Evolutionary conservation across 495 filamentous ascomycete species (phyloP).

Genomic region (Aspergillus sparsus): DNA sequence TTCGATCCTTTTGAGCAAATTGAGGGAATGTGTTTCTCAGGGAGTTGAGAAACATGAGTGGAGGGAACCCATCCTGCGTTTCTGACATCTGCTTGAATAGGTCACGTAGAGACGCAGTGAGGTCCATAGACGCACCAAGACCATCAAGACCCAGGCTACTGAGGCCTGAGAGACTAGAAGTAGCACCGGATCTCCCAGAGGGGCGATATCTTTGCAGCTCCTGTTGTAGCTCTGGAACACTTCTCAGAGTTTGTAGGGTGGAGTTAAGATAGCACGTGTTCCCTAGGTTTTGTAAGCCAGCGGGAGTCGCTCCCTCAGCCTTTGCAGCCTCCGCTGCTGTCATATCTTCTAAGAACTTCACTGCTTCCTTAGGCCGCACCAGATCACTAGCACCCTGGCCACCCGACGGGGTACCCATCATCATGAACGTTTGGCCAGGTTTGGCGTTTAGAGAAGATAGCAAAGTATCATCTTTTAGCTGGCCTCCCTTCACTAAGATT

Average conservation of each 20-base stretch:
- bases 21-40: conserved; percentile 85
- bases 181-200: conserved; percentile 33
- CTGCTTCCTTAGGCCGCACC: conserved; percentile 73
- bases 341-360: conserved; percentile 96
- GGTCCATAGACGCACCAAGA: conserved; percentile 63
- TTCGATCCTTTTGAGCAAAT: conserved; percentile 82
- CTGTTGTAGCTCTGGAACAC: conserved; percentile 88
- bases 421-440: conserved; percentile 85
- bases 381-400: conserved; percentile 56
- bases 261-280: conserved; percentile 99
- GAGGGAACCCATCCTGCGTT: conserved; percentile 86
- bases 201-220: conserved; percentile 71
- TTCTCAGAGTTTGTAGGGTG: conserved; percentile 82
- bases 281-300: conserved; percentile 88
- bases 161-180: conserved; percentile 47
- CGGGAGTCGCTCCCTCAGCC: conserved; percentile 78
- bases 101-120: conserved; percentile 78
- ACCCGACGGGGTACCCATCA: conserved; percentile 88
- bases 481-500: conserved; percentile 88
- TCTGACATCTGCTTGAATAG: conserved; percentile 92
- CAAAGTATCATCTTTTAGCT: conserved; percentile 92
- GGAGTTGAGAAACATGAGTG: conserved; percentile 80
- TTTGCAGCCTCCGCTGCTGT: conserved; percentile 89
- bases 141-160: conserved; percentile 63
- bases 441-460: conserved; percentile 83